Conservation (phyloP, 371 early-diverging fungal species). For the Mucor mucedo region DNA sequence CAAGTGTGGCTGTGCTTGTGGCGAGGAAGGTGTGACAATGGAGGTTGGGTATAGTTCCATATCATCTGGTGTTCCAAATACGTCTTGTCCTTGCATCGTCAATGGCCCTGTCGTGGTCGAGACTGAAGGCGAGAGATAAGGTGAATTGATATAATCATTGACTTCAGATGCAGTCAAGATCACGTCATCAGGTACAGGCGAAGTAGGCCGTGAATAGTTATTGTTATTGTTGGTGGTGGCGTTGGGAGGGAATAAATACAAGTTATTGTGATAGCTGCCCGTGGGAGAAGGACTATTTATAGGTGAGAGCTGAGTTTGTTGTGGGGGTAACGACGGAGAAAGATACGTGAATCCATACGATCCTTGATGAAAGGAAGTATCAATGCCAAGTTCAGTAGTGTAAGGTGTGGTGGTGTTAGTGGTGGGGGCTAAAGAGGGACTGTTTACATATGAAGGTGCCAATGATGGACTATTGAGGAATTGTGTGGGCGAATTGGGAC, state of each 20-base stretch:
- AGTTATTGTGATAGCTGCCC: constrained; percentile 14
- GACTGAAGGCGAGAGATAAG: constrained; percentile 14
- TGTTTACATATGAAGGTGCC: background rate
- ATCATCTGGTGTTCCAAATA: constrained; percentile 7
- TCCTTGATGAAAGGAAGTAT: background rate
- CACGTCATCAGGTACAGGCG: constrained; percentile 29
- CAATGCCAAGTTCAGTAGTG: constrained; percentile 1
- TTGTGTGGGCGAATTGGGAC: constrained; percentile 17
- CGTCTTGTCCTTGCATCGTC: background rate
- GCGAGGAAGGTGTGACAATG: constrained; percentile 19
- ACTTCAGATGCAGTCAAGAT: constrained; percentile 27
- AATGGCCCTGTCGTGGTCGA: background rate
- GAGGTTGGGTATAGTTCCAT: constrained; percentile 16
- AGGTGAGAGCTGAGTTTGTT: constrained; percentile 15
- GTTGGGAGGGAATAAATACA: constrained; percentile 21
- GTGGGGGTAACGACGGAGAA: constrained; percentile 17
- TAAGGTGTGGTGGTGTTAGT: too few relatives aligned
- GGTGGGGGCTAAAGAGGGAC: too few relatives aligned
- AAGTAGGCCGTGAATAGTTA: constrained; percentile 14
- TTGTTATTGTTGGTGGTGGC: background rate
- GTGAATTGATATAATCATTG: constrained; percentile 18
- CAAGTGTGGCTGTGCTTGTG: constrained; percentile 23
- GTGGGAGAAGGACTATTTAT: constrained; percentile 22
- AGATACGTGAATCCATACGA: constrained; percentile 13
- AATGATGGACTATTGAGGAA: constrained; percentile 20